These are phyloP conservation scores for Penicillium brasilianum DNA, from an alignment of 2,329 filamentous ascomycete genomes.

Conservation along the genomic window DNA sequence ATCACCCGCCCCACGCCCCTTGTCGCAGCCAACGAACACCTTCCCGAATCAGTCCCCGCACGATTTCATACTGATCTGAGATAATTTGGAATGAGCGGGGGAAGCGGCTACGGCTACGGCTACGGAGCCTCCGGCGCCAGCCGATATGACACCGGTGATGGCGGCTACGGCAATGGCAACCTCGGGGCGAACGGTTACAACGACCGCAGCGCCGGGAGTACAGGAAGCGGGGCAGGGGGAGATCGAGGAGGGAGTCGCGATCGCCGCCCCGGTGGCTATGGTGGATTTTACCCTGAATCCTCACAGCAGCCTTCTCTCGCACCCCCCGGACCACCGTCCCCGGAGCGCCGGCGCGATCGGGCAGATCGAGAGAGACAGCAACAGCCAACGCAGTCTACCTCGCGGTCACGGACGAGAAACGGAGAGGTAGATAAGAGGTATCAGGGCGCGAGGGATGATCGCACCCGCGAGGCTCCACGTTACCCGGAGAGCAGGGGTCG, in stretches of 20 bases:
- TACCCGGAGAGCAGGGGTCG: constrained; percentile 30
- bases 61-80: constrained; percentile 8
- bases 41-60: constrained; percentile 16
- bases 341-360: constrained; percentile 41
- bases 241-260: constrained; percentile 33
- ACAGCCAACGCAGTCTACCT: constrained; percentile 33
- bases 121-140: constrained; percentile 44
- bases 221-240: constrained; percentile 18
- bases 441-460: constrained; percentile 36
- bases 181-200: constrained; percentile 42
- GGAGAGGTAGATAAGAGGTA: constrained; percentile 34
- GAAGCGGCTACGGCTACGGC: constrained; percentile 44
- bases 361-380: constrained; percentile 38
- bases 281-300: constrained; percentile 47
- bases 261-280: constrained; percentile 51
- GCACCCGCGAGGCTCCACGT: constrained; percentile 30
- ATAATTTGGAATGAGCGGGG: constrained; percentile 41
- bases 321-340: constrained; percentile 33
- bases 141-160: constrained; percentile 43
- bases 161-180: constrained; percentile 38
- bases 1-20: constrained; percentile 21
- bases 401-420: constrained; percentile 44
- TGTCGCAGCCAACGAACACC: constrained; percentile 21
- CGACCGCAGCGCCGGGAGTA: constrained; percentile 24
- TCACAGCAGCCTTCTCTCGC: constrained; percentile 35